Evolutionary conservation across 306 rosid genomes (phyloP), one percentile per base, ranked within the genome.

Genomic region (Herpetospermum pedunculosum): DNA sequence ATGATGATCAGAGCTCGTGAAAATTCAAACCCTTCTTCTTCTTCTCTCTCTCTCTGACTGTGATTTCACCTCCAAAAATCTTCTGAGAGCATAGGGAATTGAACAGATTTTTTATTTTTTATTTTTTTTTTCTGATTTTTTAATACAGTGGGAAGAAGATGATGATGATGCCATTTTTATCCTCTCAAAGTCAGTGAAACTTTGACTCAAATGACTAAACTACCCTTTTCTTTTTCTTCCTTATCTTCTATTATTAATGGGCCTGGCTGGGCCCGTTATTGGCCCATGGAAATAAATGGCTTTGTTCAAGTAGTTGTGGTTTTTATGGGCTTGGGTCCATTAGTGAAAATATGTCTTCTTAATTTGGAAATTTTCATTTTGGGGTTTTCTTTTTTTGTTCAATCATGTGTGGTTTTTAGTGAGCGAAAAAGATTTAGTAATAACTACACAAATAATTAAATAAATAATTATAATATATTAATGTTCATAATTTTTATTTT

Each of bases 131-230:
- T 2, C 14, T 7, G 14, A 14, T 8, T 52, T 52, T 8, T 26
- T 18, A 13, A 15, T 29, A 30, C 41, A 65, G 72, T 25, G 70
- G 18, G 58, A 32, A 60, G 71, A 35, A 16, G 46, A 62, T 14
- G 30, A 35, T 14, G 13, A 60, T 8, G 65, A 2, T 28, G 38
- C 23, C 43, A 60, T 15, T 64, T 64, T 64, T 38, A 64, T 38
- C 32, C 49, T 64, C 72, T 64, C 49, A 64, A 64, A 64, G 30
- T 38, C 49, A 64, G 72, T 64, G 72, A 38, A 64, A 38, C 8
- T 4, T 4, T 3, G 0, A 3, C 25, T 5, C 0, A 37, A 64
- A 64, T 38, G 11, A 35, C 71, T 38, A 4, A 37, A 9, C 26
- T 10, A 10, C 48, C 71, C 71, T 6, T 21, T 5, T 9, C 0